phyloP scores from a whole-genome alignment of 1,284 basidiomycete species.

The Ustilago bromivora region DNA sequence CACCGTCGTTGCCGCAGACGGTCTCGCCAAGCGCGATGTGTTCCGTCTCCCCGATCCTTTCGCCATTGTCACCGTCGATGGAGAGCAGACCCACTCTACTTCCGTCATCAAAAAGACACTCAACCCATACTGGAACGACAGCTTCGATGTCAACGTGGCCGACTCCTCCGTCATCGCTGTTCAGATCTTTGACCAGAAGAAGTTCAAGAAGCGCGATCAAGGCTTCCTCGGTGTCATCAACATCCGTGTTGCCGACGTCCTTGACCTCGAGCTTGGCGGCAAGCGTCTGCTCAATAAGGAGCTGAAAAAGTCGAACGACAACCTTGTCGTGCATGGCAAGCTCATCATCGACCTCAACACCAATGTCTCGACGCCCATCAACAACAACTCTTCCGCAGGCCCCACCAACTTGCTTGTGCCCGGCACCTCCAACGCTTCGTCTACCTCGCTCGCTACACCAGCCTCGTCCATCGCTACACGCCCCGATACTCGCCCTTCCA shows the following conservation, averaged over 20 bases:
- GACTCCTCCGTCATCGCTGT: conserved; percentile 91
- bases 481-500: conserved; percentile 35
- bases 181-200: conserved; percentile 96
- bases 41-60: conserved; percentile 89
- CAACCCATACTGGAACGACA: conserved; percentile 70
- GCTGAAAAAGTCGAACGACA: conserved; percentile 69
- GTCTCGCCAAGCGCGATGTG: conserved; percentile 66
- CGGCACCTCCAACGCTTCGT: conserved; percentile 54
- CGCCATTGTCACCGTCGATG: conserved; percentile 92
- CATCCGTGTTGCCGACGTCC: conserved; percentile 86
- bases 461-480: conserved; percentile 26
- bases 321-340: conserved; percentile 69
- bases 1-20: conserved; percentile 69
- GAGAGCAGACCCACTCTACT: conserved; percentile 92
- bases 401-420: conserved; percentile 51
- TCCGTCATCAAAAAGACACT: conserved; percentile 71
- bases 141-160: conserved; percentile 76
- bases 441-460: conserved; percentile 55
- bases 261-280: conserved; percentile 87
- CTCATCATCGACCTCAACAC: conserved; percentile 70
- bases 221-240: conserved; percentile 95
- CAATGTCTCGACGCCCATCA: conserved; percentile 65
- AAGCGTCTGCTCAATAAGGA: conserved; percentile 76
- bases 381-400: conserved; percentile 59
- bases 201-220: conserved; percentile 94